Conservation (phyloP, 2,329 filamentous ascomycete species). For the Catunica adiposa region DNA sequence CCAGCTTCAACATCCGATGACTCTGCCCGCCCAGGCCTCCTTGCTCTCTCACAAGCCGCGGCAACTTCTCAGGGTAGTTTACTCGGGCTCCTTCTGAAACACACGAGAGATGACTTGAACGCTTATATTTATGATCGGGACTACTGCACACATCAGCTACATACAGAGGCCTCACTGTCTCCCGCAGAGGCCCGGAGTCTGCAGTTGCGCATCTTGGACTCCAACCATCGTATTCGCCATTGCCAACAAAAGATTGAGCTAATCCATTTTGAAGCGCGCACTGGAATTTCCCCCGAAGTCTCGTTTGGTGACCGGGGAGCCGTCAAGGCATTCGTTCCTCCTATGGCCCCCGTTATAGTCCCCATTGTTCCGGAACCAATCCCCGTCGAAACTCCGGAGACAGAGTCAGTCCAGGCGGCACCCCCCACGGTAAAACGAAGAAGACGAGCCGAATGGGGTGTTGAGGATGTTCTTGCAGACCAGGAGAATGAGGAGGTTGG, state of each 20-base stretch:
- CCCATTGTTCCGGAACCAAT: constrained; percentile 9
- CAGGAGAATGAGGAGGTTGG: constrained; percentile 10
- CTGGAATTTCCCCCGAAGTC: constrained; percentile 8
- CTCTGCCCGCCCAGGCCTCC: neutral
- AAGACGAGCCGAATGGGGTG: constrained; percentile 8
- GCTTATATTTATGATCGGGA: constrained; percentile 28
- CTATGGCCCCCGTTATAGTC: constrained; percentile 7
- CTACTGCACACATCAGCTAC: constrained; percentile 25
- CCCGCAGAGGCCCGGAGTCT: constrained; percentile 26
- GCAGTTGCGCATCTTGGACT: constrained; percentile 27
- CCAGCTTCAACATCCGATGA: too few relatives aligned
- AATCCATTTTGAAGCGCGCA: constrained; percentile 21
- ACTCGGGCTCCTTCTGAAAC: constrained; percentile 16
- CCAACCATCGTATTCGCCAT: constrained; percentile 28
- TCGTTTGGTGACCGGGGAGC: constrained; percentile 15
- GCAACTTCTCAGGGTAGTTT: constrained; percentile 8
- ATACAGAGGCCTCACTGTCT: constrained; percentile 21
- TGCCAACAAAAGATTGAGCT: constrained; percentile 24
- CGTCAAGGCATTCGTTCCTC: constrained; percentile 11
- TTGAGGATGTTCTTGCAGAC: constrained; percentile 9
- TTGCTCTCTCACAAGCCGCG: constrained; percentile 7
- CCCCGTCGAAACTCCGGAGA: constrained; percentile 13
- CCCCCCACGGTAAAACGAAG: constrained; percentile 12
- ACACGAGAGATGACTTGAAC: constrained; percentile 27
- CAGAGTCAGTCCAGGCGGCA: constrained; percentile 1